These are phyloP conservation scores for Ambrosia trifida DNA, from an alignment of 129 eudicot genomes.

Conservation along the genomic window DNA sequence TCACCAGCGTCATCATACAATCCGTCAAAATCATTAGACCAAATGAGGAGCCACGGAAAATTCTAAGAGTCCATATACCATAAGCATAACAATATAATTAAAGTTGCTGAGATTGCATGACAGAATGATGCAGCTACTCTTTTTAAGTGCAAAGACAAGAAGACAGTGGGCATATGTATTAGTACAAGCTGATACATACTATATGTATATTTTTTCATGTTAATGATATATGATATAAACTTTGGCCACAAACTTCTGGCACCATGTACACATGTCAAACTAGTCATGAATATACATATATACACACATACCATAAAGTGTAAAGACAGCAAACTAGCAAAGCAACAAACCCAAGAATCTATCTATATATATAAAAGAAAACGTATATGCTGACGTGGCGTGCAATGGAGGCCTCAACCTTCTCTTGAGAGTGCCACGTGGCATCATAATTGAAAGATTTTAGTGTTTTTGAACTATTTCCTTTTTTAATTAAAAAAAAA, in stretches of 20 bases:
- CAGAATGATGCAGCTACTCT: background rate
- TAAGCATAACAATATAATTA: background rate
- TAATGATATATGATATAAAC: constrained; percentile 4
- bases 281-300: constrained; percentile 6
- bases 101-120: background rate
- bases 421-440: no score
- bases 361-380: no score
- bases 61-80: background rate
- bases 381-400: no score
- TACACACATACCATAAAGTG: no score
- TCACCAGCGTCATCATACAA: background rate
- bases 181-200: background rate
- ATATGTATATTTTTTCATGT: background rate
- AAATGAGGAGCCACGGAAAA: background rate
- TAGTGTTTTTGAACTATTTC: no score
- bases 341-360: constrained; percentile 20
- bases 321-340: background rate
- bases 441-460: no score
- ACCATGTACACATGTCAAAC: constrained; percentile 13
- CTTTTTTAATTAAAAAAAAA: no score
- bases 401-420: no score
- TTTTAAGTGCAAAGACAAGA: background rate
- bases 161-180: background rate
- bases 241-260: constrained; percentile 8
- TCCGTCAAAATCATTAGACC: constrained; percentile 3